A percentile compares a stretch with the other conserved stretches of the same genome.
These are phyloP conservation scores for Pythium rishiriense DNA, from an alignment of 352 stramenopile species.

Conservation along the genomic window DNA sequence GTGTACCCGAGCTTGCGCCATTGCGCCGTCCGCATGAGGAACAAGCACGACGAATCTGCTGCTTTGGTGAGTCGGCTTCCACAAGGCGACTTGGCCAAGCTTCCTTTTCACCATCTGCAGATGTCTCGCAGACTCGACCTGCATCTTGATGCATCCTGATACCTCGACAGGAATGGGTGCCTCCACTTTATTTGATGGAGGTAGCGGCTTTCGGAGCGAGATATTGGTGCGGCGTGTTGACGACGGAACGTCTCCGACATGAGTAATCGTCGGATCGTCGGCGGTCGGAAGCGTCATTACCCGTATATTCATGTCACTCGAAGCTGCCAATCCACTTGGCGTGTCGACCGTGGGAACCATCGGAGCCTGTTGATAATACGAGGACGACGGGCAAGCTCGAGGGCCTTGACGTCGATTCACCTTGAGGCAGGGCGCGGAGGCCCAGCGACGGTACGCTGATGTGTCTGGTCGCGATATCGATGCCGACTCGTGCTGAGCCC, in stretches of 20 bases:
- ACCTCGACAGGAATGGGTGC: background rate
- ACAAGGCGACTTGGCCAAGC: conserved; percentile 6
- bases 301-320: too few relatives aligned
- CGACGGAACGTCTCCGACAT: too few relatives aligned
- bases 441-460: background rate
- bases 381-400: too few relatives aligned
- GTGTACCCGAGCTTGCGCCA: background rate
- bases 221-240: too few relatives aligned
- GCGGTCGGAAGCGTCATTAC: too few relatives aligned
- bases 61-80: background rate
- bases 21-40: background rate
- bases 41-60: background rate
- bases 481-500: too few relatives aligned
- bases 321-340: too few relatives aligned
- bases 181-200: background rate
- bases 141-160: background rate
- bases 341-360: too few relatives aligned
- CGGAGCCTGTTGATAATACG: too few relatives aligned
- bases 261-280: too few relatives aligned
- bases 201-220: too few relatives aligned
- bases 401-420: background rate
- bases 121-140: background rate
- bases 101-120: background rate
- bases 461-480: too few relatives aligned
- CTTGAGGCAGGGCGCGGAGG: background rate